These are phyloP conservation scores for Orychophragmus violaceus DNA, from an alignment of 345 rosid genomes.

Conservation along the genomic window DNA sequence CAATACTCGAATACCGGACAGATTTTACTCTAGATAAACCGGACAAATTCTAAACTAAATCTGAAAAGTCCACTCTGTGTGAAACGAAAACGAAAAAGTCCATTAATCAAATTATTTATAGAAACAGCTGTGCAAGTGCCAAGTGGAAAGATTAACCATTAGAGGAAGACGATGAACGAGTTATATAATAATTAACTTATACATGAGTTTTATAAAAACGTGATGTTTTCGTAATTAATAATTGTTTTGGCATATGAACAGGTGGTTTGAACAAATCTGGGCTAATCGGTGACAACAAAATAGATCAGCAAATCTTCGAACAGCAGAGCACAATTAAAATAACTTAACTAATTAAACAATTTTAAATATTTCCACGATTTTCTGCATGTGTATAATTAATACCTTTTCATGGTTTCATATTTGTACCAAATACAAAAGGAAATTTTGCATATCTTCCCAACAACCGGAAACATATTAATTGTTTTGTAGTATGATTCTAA, in stretches of 20 bases:
- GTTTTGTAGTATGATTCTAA: not conserved
- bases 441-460: not conserved
- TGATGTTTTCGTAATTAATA: not conserved
- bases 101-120: not conserved
- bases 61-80: not conserved
- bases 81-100: conserved; percentile 17
- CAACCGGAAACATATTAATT: not conserved
- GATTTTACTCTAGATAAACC: not conserved
- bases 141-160: not conserved
- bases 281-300: not conserved
- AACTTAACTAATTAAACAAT: not conserved
- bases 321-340: conserved; percentile 5
- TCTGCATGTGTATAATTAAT: not conserved
- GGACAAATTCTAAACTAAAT: not conserved
- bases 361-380: not conserved
- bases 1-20: not conserved
- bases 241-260: not conserved
- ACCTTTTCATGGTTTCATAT: not conserved
- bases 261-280: not conserved
- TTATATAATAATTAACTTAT: not conserved
- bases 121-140: not conserved
- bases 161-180: not conserved
- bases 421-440: not conserved
- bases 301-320: not conserved
- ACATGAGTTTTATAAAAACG: not conserved